Evolutionary conservation across 1,284 basidiomycete genomes (phyloP).

Genomic region (Xerocomus nothofagi): DNA sequence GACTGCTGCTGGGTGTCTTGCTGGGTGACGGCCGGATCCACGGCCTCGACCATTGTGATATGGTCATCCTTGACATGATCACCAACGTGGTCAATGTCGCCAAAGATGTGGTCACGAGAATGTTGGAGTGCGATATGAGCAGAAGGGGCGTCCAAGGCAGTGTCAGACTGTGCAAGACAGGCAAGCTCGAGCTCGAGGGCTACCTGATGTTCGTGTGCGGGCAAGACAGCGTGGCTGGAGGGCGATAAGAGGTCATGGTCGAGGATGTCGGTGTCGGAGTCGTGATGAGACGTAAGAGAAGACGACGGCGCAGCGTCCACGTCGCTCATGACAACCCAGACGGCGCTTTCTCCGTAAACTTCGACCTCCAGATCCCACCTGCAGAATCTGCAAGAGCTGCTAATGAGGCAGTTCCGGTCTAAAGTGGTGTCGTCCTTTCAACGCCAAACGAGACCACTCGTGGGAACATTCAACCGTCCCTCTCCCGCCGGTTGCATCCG

Average conservation of each 20-base stretch:
- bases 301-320: conserved; percentile 31
- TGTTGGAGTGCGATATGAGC: conserved; percentile 32
- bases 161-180: conserved; percentile 32
- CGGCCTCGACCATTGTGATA: conserved; percentile 37
- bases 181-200: conserved; percentile 32
- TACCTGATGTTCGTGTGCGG: conserved; percentile 31
- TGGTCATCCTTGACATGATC: conserved; percentile 36
- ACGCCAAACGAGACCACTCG: conserved; percentile 22
- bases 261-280: conserved; percentile 31
- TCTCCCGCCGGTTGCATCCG: conserved; percentile 18
- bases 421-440: conserved; percentile 32
- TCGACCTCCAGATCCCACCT: conserved; percentile 27
- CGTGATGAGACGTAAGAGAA: conserved; percentile 32
- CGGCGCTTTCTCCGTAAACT: conserved; percentile 25
- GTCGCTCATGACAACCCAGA: conserved; percentile 35
- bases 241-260: conserved; percentile 38
- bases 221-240: conserved; percentile 31
- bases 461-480: conserved; percentile 20
- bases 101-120: conserved; percentile 36
- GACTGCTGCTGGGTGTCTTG: conserved; percentile 39
- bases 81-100: conserved; percentile 38
- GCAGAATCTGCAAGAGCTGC: conserved; percentile 20
- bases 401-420: conserved; percentile 20
- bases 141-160: conserved; percentile 26
- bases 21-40: conserved; percentile 36